These are phyloP conservation scores for Pachyrhizus erosus DNA, from an alignment of 306 rosid species.

Conservation along the genomic window DNA sequence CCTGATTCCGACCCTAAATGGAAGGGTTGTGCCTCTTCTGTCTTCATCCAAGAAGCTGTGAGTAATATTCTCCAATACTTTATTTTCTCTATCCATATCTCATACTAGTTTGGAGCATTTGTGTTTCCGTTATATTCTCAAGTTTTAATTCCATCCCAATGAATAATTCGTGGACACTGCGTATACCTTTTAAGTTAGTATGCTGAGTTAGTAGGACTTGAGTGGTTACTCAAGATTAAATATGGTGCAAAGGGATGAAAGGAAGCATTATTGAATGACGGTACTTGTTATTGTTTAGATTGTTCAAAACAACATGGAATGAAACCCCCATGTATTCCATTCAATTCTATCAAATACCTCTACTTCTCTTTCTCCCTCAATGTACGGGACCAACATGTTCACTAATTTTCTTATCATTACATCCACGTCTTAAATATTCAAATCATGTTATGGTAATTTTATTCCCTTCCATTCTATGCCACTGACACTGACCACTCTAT, in stretches of 20 bases:
- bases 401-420: neutral
- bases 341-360: neutral
- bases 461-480: neutral
- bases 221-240: no score
- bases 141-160: neutral
- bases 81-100: neutral
- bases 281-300: neutral
- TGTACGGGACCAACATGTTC: neutral
- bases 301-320: neutral
- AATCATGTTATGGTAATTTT: neutral
- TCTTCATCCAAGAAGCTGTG: conserved; percentile 88
- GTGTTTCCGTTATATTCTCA: no score
- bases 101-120: neutral
- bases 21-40: conserved; percentile 88
- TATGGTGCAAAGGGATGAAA: neutral
- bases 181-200: neutral
- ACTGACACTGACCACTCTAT: neutral
- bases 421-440: neutral
- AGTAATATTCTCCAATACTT: conserved; percentile 41
- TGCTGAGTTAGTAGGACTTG: neutral
- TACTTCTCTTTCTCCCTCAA: neutral
- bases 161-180: neutral
- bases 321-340: neutral
- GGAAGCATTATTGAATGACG: neutral
- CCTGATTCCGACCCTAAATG: conserved; percentile 95